These are phyloP conservation scores for Phytophthora pisi DNA, from an alignment of 352 stramenopile genomes.

Conservation along the genomic window DNA sequence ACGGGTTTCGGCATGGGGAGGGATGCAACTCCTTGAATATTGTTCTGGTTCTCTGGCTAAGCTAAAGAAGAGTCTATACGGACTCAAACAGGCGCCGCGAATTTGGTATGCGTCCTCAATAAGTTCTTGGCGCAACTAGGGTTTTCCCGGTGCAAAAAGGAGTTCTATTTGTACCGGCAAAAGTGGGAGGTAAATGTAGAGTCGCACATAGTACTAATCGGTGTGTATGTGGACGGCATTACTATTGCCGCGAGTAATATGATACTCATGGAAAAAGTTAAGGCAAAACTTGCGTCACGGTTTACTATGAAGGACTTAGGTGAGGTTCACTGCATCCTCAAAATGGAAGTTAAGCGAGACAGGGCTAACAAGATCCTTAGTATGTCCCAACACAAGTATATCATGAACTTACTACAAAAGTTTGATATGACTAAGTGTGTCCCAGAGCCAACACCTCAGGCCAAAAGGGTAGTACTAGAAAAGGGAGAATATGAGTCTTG, in stretches of 20 bases:
- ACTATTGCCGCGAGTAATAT: background rate
- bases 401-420: no score
- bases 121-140: constrained; percentile 11
- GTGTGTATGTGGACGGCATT: background rate
- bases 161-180: constrained; percentile 1
- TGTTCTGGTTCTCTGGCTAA: no score
- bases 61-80: background rate
- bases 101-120: constrained; percentile 1
- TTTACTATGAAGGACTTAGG: constrained; percentile 9
- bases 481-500: background rate
- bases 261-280: background rate
- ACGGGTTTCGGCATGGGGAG: background rate
- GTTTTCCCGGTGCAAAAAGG: constrained; percentile 15
- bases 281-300: background rate
- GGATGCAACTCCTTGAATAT: no score
- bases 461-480: background rate
- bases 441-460: no score
- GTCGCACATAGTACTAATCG: background rate
- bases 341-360: background rate
- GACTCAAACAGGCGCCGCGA: background rate
- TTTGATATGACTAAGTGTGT: background rate
- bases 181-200: constrained; percentile 3
- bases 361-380: background rate
- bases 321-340: background rate
- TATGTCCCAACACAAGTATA: no score